phyloP scores from a whole-genome alignment of 352 stramenopile species.

The Phytophthora kernoviae region DNA sequence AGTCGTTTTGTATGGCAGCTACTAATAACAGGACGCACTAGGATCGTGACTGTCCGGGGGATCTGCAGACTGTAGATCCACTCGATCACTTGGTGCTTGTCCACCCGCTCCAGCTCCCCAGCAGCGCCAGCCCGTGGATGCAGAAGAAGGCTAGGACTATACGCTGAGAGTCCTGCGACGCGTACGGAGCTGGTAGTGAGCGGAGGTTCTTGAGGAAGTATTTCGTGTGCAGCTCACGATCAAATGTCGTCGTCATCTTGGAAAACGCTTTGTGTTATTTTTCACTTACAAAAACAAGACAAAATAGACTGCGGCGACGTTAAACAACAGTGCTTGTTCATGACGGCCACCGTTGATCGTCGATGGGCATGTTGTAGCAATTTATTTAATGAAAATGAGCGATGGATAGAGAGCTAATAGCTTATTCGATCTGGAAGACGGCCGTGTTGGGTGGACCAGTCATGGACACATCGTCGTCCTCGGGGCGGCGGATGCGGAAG shows the following conservation, averaged over 20 bases:
- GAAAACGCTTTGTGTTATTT: too few species aligned
- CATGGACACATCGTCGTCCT: conserved; percentile 58
- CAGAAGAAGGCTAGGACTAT: conserved; percentile 89
- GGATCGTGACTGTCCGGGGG: conserved; percentile 65
- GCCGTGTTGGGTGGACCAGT: conserved; percentile 49
- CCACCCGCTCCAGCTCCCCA: conserved; percentile 76
- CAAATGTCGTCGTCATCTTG: conserved; percentile 38
- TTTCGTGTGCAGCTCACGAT: conserved; percentile 75
- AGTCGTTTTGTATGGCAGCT: neutral
- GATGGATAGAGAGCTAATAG: conserved; percentile 18
- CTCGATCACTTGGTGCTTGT: conserved; percentile 77
- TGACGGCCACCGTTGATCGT: neutral
- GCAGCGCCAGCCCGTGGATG: conserved; percentile 79
- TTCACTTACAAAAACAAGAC: neutral
- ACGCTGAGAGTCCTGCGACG: conserved; percentile 80
- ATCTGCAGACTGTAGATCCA: conserved; percentile 89
- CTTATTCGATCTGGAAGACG: conserved; percentile 90
- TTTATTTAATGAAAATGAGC: conserved; percentile 31
- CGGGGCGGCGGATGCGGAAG: conserved; percentile 67
- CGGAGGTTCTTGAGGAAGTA: conserved; percentile 87
- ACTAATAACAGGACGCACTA: conserved; percentile 25
- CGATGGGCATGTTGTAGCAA: neutral
- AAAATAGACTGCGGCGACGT: too few species aligned
- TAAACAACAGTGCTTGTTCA: neutral
- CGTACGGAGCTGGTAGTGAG: conserved; percentile 70